Conservation (phyloP, 2,329 filamentous ascomycete genomes). For the Pestalotiopsis sp. region DNA sequence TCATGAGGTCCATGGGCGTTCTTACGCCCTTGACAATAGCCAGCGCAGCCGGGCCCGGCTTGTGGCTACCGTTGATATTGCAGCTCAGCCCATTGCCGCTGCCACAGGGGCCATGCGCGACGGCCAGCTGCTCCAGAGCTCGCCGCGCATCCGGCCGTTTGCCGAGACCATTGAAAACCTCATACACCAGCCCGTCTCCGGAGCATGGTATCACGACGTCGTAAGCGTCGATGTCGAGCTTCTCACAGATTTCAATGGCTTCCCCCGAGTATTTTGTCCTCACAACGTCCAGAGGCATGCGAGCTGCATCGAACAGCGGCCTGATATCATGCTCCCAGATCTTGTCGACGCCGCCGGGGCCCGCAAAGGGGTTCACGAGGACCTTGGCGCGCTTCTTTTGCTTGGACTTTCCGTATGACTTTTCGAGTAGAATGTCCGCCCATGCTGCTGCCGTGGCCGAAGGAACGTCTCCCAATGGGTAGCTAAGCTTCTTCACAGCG, state of each 20-base stretch:
- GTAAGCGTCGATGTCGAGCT: constrained; percentile 76
- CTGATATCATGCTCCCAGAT: constrained; percentile 76
- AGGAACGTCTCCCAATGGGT: constrained; percentile 47
- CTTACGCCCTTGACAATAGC: constrained; percentile 84
- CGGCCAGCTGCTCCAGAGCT: constrained; percentile 76
- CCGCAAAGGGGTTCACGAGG: constrained; percentile 88
- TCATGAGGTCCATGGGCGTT: constrained; percentile 84
- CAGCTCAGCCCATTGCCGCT: constrained; percentile 93
- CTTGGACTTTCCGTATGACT: constrained; percentile 71
- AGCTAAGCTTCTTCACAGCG: constrained; percentile 62
- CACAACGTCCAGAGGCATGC: constrained; percentile 75
- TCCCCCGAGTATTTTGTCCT: constrained; percentile 74
- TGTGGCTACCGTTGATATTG: constrained; percentile 83
- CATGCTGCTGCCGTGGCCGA: constrained; percentile 59
- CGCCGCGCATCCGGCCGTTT: constrained; percentile 73
- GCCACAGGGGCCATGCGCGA: constrained; percentile 88
- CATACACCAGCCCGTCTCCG: constrained; percentile 88
- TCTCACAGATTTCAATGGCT: constrained; percentile 74
- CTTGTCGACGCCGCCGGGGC: constrained; percentile 74
- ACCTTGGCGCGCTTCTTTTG: constrained; percentile 80
- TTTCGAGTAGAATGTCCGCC: constrained; percentile 65
- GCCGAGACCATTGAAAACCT: constrained; percentile 91
- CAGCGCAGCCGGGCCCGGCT: constrained; percentile 75
- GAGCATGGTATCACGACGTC: constrained; percentile 90
- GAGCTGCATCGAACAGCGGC: constrained; percentile 81